These are phyloP conservation scores for Talaromyces albobiverticillius DNA, from an alignment of 2,329 filamentous ascomycete genomes.

Conservation along the genomic window DNA sequence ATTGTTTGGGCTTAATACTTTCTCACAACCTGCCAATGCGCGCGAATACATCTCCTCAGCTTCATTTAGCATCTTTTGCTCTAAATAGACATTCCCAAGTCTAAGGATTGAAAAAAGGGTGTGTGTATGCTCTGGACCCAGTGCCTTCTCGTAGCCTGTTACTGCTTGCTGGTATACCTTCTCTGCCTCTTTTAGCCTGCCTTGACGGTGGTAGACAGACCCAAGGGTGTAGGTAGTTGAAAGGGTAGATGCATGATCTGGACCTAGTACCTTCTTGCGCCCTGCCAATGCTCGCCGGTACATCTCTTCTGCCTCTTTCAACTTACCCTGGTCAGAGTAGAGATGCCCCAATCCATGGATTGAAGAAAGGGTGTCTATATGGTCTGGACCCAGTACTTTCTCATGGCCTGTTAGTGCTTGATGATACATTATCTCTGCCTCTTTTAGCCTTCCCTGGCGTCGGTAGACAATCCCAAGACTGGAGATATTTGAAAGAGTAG, in stretches of 20 bases:
- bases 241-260: background rate
- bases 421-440: background rate
- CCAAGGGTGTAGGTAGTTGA: background rate
- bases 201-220: background rate
- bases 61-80: background rate
- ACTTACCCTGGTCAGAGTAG: conserved; percentile 21
- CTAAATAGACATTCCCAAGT: background rate
- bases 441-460: conserved; percentile 4
- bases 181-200: background rate
- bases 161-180: background rate
- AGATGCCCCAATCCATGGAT: conserved; percentile 24
- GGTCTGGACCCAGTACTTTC: conserved; percentile 21
- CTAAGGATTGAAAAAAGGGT: background rate
- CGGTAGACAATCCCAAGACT: conserved; percentile 15
- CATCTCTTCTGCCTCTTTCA: conserved; percentile 24
- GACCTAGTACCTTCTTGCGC: background rate
- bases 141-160: background rate
- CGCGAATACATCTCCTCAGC: background rate
- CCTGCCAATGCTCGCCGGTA: conserved; percentile 18
- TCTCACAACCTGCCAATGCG: background rate
- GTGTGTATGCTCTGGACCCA: background rate
- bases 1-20: conserved; percentile 11
- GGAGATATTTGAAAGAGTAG: conserved; percentile 13
- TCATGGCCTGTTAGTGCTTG: conserved; percentile 14
- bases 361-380: conserved; percentile 23